These are phyloP conservation scores for Penicillium paradoxum DNA, from an alignment of 495 filamentous ascomycete species.

Conservation along the genomic window DNA sequence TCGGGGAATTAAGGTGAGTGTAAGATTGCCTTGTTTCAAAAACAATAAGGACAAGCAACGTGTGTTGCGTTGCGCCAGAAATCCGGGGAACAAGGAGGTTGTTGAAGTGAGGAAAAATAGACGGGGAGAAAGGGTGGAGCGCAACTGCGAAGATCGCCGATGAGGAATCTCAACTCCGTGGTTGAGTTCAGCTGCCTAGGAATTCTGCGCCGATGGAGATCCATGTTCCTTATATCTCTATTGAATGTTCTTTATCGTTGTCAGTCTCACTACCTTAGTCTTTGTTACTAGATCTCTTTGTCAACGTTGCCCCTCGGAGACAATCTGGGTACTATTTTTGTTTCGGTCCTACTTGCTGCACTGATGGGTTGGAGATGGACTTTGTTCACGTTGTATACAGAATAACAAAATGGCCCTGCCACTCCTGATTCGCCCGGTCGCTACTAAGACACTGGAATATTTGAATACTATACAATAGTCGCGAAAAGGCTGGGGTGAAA, in stretches of 20 bases:
- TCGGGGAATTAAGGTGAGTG: background rate
- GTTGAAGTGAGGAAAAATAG: conserved; percentile 1
- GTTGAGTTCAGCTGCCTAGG: background rate
- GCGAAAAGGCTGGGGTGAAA: conserved; percentile 1
- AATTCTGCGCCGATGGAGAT: background rate
- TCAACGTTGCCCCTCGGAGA: background rate
- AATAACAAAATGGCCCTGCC: conserved; percentile 11
- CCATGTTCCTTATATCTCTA: background rate
- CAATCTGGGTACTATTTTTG: conserved; percentile 4
- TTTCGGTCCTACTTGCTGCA: background rate
- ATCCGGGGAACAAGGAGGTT: background rate
- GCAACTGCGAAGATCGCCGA: conserved; percentile 2
- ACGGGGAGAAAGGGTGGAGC: conserved; percentile 1
- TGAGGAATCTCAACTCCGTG: conserved; percentile 4
- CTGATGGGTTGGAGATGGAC: background rate
- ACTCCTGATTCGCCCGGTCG: conserved; percentile 9
- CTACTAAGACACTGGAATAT: conserved; percentile 18
- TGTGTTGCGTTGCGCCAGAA: background rate
- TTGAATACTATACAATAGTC: conserved; percentile 28
- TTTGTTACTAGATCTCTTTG: conserved; percentile 3
- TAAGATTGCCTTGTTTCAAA: background rate
- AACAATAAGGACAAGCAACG: background rate
- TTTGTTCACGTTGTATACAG: conserved; percentile 9
- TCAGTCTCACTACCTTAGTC: background rate
- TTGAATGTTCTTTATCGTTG: background rate